phyloP scores from a whole-genome alignment of 345 rosid genomes.

The Zanthoxylum bungeanum region DNA sequence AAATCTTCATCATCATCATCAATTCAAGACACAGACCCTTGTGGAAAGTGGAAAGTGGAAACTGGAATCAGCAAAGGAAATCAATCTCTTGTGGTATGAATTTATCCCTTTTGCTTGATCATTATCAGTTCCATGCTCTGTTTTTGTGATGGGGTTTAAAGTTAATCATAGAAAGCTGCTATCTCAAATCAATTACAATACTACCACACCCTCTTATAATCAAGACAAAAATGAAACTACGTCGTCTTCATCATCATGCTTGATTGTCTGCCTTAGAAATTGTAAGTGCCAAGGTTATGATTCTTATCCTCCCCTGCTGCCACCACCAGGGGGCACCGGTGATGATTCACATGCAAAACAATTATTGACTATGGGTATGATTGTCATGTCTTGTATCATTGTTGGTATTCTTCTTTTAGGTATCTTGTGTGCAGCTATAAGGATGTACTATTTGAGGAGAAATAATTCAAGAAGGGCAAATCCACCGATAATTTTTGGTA shows the following conservation, averaged over 20 bases:
- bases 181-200: accelerated
- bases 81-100: neutral
- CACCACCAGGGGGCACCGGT: neutral
- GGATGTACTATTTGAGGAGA: constrained; percentile 14
- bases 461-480: constrained; percentile 18
- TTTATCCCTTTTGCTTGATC: neutral
- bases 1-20: neutral
- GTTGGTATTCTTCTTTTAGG: constrained; percentile 28
- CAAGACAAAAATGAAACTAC: neutral
- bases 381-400: constrained; percentile 4
- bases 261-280: accelerated
- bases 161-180: neutral
- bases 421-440: constrained; percentile 8
- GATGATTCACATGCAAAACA: neutral
- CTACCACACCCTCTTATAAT: accelerated
- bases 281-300: neutral
- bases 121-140: constrained; percentile 2
- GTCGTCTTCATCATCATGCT: neutral
- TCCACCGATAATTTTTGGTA: constrained; percentile 21
- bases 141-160: constrained; percentile 4
- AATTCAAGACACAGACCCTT: neutral
- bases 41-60: neutral
- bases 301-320: neutral
- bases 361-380: neutral
- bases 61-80: neutral